A percentile compares a stretch with the other conserved stretches of the same genome.
phyloP scores from a whole-genome alignment of 345 rosid species.

The Psidium friedrichsthalianum region DNA sequence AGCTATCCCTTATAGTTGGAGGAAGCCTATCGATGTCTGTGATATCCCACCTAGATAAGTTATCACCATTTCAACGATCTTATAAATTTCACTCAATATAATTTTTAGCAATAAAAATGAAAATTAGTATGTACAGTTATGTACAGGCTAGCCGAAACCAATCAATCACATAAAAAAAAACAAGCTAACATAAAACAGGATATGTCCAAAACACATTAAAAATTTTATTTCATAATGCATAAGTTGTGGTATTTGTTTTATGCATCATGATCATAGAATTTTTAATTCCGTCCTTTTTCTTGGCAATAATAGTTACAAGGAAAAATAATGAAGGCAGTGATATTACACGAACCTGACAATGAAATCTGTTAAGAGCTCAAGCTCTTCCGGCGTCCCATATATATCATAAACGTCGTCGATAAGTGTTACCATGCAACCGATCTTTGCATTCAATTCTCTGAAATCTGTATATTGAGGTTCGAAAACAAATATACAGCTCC shows the following conservation, averaged over 20 bases:
- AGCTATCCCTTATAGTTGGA: neutral
- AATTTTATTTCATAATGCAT: too few species aligned
- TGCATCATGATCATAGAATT: neutral
- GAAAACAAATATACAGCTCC: neutral
- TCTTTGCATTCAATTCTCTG: neutral
- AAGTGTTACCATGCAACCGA: neutral
- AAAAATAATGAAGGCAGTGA: neutral
- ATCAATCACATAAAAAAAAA: too few species aligned
- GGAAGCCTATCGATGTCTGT: constrained; percentile 5
- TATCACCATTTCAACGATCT: too few species aligned
- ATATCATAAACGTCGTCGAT: constrained; percentile 2
- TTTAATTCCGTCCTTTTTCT: neutral
- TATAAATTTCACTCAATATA: too few species aligned
- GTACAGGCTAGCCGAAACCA: too few species aligned
- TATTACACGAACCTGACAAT: neutral
- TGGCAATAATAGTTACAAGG: neutral
- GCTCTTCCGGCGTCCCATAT: constrained; percentile 1
- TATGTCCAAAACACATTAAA: neutral
- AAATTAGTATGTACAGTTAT: too few species aligned
- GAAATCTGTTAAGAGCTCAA: constrained; percentile 3
- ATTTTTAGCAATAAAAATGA: neutral
- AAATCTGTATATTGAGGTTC: constrained; percentile 1
- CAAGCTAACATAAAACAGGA: neutral
- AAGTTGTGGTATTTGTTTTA: too few species aligned
- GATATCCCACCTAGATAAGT: constrained; percentile 1